Evolutionary conservation across 2,329 filamentous ascomycete genomes (phyloP).

Genomic region (Exophiala bonariae): DNA sequence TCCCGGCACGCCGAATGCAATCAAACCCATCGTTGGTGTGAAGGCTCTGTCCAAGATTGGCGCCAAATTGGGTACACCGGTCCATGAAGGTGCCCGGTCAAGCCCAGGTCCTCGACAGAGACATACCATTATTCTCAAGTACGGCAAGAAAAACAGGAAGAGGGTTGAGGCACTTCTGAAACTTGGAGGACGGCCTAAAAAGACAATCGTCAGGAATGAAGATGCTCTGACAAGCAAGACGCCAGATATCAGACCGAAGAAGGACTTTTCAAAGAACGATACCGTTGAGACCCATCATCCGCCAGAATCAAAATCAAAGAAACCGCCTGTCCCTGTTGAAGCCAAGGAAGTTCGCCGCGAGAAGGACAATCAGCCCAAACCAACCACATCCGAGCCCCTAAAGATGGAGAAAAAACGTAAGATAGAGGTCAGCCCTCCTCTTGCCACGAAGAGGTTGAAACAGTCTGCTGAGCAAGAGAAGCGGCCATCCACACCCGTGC

Average conservation of each 20-base stretch:
- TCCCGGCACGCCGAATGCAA: constrained; percentile 16
- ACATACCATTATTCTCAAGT: constrained; percentile 52
- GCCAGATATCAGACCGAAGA: constrained; percentile 10
- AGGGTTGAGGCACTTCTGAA: constrained; percentile 49
- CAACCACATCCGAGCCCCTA: constrained; percentile 3
- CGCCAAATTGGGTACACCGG: constrained; percentile 13
- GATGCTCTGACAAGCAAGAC: constrained; percentile 2
- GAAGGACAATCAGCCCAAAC: constrained; percentile 14
- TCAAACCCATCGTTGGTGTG: constrained; percentile 9
- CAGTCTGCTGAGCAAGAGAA: constrained; percentile 28
- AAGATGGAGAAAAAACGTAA: constrained; percentile 23
- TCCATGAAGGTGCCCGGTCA: constrained; percentile 18
- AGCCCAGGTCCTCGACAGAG: constrained; percentile 30
- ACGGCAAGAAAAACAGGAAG: constrained; percentile 50
- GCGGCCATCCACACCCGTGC: constrained; percentile 37
- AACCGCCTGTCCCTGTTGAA: constrained; percentile 3
- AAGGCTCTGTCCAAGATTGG: constrained; percentile 18
- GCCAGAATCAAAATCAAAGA: constrained; percentile 12
- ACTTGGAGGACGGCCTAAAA: constrained; percentile 34
- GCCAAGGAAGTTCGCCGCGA: constrained; percentile 10
- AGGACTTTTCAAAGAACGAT: constrained; percentile 20
- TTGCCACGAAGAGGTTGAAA: constrained; percentile 29
- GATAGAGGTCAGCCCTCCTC: constrained; percentile 19
- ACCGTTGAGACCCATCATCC: constrained; percentile 24
- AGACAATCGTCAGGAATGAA: constrained; percentile 13